phyloP scores from a whole-genome alignment of 2,329 filamentous ascomycete genomes.

The Ramichloridium luteum region DNA sequence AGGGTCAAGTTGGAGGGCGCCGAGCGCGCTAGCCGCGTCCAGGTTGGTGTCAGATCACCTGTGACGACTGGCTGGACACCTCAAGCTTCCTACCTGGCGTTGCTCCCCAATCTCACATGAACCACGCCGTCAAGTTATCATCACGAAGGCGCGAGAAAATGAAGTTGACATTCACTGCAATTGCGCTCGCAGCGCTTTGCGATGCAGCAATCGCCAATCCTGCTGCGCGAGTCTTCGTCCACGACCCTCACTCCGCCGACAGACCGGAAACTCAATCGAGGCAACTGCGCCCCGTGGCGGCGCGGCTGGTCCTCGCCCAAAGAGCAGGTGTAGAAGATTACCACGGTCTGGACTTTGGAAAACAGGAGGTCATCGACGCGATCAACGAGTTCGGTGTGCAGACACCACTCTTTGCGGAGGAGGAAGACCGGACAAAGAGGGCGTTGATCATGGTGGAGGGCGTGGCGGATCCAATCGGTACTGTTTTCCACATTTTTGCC shows the following conservation, averaged over 20 bases:
- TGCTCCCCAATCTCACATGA: too few relatives aligned
- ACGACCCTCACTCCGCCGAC: conserved; percentile 21
- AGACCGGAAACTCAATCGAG: conserved; percentile 21
- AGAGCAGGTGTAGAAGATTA: conserved; percentile 38
- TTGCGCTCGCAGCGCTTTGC: conserved; percentile 30
- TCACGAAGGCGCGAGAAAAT: conserved; percentile 25
- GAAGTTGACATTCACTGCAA: conserved; percentile 30
- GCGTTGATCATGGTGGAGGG: conserved; percentile 20
- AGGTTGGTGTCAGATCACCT: too few relatives aligned
- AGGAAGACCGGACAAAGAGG: conserved; percentile 7
- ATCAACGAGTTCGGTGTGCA: conserved; percentile 36
- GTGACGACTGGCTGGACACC: too few relatives aligned
- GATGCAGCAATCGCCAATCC: conserved; percentile 17
- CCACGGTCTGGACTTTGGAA: conserved; percentile 31
- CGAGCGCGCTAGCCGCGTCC: too few relatives aligned
- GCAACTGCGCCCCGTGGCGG: conserved; percentile 30
- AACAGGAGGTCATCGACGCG: conserved; percentile 31
- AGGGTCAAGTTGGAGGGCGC: too few relatives aligned
- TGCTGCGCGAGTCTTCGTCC: conserved; percentile 27
- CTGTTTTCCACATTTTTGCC: too few relatives aligned
- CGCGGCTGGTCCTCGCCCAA: conserved; percentile 40
- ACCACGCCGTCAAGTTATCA: too few relatives aligned
- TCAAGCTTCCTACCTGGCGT: too few relatives aligned
- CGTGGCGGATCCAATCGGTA: conserved; percentile 13
- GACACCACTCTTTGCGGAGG: conserved; percentile 30